Evolutionary conservation across 805 yeast species (phyloP).

Genomic region (Saccharomycopsis babjevae): DNA sequence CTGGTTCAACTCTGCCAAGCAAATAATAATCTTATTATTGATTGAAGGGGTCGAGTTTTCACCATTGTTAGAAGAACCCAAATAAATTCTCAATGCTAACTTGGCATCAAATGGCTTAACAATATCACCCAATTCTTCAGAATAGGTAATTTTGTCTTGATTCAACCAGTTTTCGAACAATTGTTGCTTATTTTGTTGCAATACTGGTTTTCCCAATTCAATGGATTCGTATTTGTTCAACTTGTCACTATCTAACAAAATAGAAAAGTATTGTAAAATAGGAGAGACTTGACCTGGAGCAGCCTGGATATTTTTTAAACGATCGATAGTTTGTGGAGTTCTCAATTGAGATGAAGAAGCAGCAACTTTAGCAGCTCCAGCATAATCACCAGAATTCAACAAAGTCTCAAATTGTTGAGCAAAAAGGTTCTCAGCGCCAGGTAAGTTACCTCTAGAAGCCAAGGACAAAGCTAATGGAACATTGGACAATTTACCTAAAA

Average conservation of each 20-base stretch:
- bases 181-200: slow-evolving; percentile 90
- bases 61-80: slow-evolving; percentile 24
- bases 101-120: slow-evolving; percentile 81
- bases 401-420: slow-evolving; percentile 83
- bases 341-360: slow-evolving; percentile 90
- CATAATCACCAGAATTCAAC: slow-evolving; percentile 76
- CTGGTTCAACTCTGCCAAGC: slow-evolving; percentile 91
- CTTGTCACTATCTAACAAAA: slow-evolving; percentile 83
- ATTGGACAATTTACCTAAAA: slow-evolving; percentile 76
- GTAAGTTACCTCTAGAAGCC: slow-evolving; percentile 91
- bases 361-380: slow-evolving; percentile 92
- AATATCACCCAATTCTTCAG: slow-evolving; percentile 97
- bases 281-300: slow-evolving; percentile 95
- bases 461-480: slow-evolving; percentile 77
- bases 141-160: slow-evolving; percentile 85
- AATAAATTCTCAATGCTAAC: slow-evolving; percentile 82
- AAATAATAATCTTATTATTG: slow-evolving; percentile 64
- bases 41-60: slow-evolving; percentile 5
- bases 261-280: slow-evolving; percentile 82
- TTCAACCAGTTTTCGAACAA: slow-evolving; percentile 92
- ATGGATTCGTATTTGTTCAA: slow-evolving; percentile 87
- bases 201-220: slow-evolving; percentile 89
- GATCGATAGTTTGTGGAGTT: slow-evolving; percentile 88
- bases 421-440: slow-evolving; percentile 93
- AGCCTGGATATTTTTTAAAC: slow-evolving; percentile 81